These are phyloP conservation scores for Mangifera indica DNA, from an alignment of 345 rosid species.

Conservation along the genomic window DNA sequence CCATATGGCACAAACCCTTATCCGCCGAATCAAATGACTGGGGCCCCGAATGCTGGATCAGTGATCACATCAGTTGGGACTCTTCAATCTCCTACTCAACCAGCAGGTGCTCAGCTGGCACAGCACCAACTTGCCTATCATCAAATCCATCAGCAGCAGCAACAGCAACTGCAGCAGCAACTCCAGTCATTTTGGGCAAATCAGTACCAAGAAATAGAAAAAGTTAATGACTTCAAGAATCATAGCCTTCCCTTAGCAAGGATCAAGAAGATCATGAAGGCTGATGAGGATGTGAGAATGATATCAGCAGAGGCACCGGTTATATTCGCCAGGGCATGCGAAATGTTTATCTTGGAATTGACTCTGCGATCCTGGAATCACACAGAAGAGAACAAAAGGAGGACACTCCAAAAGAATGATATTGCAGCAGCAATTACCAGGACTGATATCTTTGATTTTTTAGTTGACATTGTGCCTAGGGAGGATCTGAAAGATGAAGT, in stretches of 20 bases:
- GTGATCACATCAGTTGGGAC: slow-evolving; percentile 42
- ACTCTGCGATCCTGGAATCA: slow-evolving; percentile 96
- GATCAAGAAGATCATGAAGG: slow-evolving; percentile 99
- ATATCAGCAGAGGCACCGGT: slow-evolving; percentile 98
- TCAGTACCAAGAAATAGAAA: slow-evolving; percentile 80
- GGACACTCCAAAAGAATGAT: slow-evolving; percentile 94
- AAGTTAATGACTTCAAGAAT: slow-evolving; percentile 80
- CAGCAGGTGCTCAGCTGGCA: slow-evolving; percentile 52
- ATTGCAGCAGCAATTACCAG: slow-evolving; percentile 93
- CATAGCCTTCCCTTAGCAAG: slow-evolving; percentile 94
- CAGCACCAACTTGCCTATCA: slow-evolving; percentile 77
- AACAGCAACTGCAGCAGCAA: slow-evolving; percentile 86
- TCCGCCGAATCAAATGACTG: slow-evolving; percentile 55
- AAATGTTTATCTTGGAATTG: slow-evolving; percentile 91
- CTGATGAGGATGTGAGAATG: slow-evolving; percentile 96
- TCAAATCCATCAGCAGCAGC: slow-evolving; percentile 90
- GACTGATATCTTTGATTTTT: slow-evolving; percentile 91
- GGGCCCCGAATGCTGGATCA: slow-evolving; percentile 40
- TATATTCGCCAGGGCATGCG: slow-evolving; percentile 94
- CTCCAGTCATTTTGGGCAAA: slow-evolving; percentile 83
- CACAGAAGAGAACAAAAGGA: slow-evolving; percentile 92
- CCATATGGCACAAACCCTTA: slow-evolving; percentile 61
- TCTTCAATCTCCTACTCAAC: slow-evolving; percentile 48
- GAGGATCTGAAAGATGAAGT: slow-evolving; percentile 92
- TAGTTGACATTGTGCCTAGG: slow-evolving; percentile 90